Evolutionary conservation across 148 eudicot genomes (phyloP).

Genomic region (Polygonum aviculare): DNA sequence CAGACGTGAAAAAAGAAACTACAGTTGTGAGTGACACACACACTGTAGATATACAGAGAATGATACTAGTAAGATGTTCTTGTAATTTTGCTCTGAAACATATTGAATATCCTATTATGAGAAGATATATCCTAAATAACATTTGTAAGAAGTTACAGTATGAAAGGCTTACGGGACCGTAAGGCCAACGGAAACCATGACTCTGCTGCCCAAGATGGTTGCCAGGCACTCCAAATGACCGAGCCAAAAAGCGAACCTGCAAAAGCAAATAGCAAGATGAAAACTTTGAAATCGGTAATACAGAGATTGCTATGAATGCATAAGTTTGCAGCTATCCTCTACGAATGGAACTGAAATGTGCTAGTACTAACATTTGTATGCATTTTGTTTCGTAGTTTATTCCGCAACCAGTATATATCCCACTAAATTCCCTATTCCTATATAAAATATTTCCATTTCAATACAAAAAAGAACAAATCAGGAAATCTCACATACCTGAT

Average conservation of each 20-base stretch:
- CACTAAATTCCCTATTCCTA: neutral
- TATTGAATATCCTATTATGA: neutral
- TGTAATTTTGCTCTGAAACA: neutral
- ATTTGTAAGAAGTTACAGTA: neutral
- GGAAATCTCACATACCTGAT: constrained; percentile 52
- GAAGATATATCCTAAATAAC: neutral
- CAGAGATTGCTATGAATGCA: neutral
- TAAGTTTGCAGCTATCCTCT: neutral
- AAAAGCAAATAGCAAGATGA: neutral
- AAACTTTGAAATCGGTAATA: neutral
- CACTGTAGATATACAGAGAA: neutral
- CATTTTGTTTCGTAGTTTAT: neutral
- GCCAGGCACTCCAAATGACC: constrained; percentile 95
- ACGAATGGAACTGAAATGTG: neutral
- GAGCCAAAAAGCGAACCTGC: constrained; percentile 96
- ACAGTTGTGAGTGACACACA: neutral
- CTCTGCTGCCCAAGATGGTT: constrained; percentile 99
- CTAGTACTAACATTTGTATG: neutral
- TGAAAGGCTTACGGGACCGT: constrained; percentile 71
- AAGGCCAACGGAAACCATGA: constrained; percentile 99
- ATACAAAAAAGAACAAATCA: neutral
- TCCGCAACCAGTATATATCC: neutral
- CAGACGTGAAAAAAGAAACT: neutral
- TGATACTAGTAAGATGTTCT: neutral
- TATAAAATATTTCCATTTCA: neutral